phyloP scores from a whole-genome alignment of 2,329 filamentous ascomycete species.

The Nigrospora oryzae region DNA sequence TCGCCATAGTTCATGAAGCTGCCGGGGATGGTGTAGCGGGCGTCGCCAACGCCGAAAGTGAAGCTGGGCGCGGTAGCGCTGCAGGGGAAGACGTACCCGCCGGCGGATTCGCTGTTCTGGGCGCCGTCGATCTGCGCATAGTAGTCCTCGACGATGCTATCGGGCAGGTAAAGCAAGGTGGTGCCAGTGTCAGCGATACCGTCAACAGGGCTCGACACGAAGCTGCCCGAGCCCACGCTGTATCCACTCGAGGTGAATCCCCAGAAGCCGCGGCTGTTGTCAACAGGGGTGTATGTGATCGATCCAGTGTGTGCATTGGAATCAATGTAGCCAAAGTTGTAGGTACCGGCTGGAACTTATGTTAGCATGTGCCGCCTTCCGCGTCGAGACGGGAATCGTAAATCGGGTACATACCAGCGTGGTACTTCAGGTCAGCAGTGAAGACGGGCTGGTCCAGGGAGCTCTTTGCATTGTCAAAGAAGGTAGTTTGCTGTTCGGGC shows the following conservation, averaged over 20 bases:
- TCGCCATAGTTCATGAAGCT: slow-evolving; percentile 39
- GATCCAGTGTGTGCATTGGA: slow-evolving; percentile 14
- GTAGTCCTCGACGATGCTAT: slow-evolving; percentile 38
- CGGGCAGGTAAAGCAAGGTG: slow-evolving; percentile 43
- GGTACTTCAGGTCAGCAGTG: slow-evolving; percentile 22
- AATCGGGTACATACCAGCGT: neutral
- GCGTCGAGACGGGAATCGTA: neutral
- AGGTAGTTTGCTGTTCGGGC: slow-evolving; percentile 19
- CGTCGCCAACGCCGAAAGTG: slow-evolving; percentile 35
- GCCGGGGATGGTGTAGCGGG: slow-evolving; percentile 40
- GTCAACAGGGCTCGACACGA: neutral
- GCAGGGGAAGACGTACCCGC: slow-evolving; percentile 47
- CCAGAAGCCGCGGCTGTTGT: slow-evolving; percentile 22
- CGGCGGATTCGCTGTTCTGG: slow-evolving; percentile 22
- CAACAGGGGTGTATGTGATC: slow-evolving; percentile 18
- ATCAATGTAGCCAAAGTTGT: slow-evolving; percentile 26
- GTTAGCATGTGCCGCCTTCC: neutral
- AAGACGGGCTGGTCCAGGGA: slow-evolving; percentile 18
- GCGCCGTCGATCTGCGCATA: slow-evolving; percentile 39
- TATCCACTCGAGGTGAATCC: slow-evolving; percentile 18
- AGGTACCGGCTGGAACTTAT: slow-evolving; percentile 14
- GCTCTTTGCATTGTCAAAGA: slow-evolving; percentile 21
- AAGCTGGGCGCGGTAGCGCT: slow-evolving; percentile 36
- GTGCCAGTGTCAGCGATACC: slow-evolving; percentile 52
- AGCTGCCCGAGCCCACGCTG: slow-evolving; percentile 10